A percentile compares a stretch with the other conserved stretches of the same genome.
phyloP scores from a whole-genome alignment of 2,329 filamentous ascomycete genomes.

The Akanthomyces muscarius region DNA sequence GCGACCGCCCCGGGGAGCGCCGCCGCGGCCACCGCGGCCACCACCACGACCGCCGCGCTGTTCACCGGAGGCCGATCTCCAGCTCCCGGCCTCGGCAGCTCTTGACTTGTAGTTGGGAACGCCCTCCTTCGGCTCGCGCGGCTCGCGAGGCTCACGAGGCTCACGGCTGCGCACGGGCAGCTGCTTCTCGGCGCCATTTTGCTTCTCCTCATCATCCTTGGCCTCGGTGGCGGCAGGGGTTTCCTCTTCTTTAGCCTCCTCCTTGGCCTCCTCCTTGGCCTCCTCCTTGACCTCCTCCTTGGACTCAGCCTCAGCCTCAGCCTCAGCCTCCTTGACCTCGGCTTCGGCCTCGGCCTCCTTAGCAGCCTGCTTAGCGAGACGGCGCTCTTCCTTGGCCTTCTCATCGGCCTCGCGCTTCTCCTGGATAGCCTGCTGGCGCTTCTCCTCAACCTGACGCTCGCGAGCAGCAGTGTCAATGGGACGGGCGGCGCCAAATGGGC shows the following conservation, averaged over 20 bases:
- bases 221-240: conserved; percentile 27
- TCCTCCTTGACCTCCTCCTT: conserved; percentile 29
- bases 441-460: conserved; percentile 88
- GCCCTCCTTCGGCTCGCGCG: conserved; percentile 42
- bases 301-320: conserved; percentile 33
- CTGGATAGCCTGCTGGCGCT: conserved; percentile 65
- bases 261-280: conserved; percentile 38
- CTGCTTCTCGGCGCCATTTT: conserved; percentile 42
- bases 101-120: conserved; percentile 49
- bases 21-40: conserved; percentile 35
- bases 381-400: conserved; percentile 73
- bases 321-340: conserved; percentile 31
- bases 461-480: conserved; percentile 90
- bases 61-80: conserved; percentile 51
- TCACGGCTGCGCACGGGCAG: conserved; percentile 33
- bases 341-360: conserved; percentile 42
- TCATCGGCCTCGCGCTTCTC: conserved; percentile 87
- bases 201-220: conserved; percentile 22
- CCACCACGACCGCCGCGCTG: conserved; percentile 41
- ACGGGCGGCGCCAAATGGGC: conserved; percentile 86
- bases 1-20: conserved; percentile 29
- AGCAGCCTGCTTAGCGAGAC: conserved; percentile 55
- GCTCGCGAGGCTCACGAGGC: conserved; percentile 29
- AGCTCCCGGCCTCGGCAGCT: conserved; percentile 56
- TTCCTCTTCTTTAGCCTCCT: conserved; percentile 23